A percentile compares a stretch with the other conserved stretches of the same genome.
Evolutionary conservation across 75 land plant genomes (phyloP).

Genomic region (Cupressus sempervirens): DNA sequence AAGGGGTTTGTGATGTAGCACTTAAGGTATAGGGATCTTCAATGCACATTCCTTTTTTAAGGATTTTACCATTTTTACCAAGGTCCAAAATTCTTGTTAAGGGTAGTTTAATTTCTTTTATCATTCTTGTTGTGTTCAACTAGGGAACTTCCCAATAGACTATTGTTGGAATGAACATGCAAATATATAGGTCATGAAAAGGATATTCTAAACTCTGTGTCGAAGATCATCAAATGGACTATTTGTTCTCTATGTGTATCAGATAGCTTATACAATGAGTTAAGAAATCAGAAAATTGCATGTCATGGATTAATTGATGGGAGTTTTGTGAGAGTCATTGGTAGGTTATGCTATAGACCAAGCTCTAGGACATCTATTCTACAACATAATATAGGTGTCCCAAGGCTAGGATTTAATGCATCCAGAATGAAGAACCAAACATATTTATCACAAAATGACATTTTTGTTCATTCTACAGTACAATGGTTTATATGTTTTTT

Average conservation of each 20-base stretch:
- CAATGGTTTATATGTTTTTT: background rate
- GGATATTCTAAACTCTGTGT: too few species aligned
- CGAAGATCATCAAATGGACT: too few species aligned
- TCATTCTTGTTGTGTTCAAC: too few species aligned
- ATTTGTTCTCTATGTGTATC: background rate
- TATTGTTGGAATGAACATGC: background rate
- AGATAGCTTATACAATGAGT: background rate
- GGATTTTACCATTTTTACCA: too few species aligned
- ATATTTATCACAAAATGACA: background rate
- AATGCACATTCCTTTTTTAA: too few species aligned
- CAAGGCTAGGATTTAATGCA: too few species aligned
- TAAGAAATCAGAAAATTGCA: background rate
- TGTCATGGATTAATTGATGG: background rate
- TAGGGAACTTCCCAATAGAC: too few species aligned
- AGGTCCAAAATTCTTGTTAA: too few species aligned
- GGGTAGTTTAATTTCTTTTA: too few species aligned
- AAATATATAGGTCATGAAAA: background rate
- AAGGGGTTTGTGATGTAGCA: too few species aligned
- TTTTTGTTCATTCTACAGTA: background rate
- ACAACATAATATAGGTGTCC: background rate
- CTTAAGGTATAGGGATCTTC: too few species aligned
- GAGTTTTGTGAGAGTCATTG: background rate
- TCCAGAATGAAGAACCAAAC: background rate
- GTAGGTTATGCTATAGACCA: background rate
- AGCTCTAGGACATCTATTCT: background rate